Percentiles rank a stretch among this genome's conserved stretches.
phyloP scores from a whole-genome alignment of 192 early-diverging fungal genomes.

The Backusella morwellensis region DNA sequence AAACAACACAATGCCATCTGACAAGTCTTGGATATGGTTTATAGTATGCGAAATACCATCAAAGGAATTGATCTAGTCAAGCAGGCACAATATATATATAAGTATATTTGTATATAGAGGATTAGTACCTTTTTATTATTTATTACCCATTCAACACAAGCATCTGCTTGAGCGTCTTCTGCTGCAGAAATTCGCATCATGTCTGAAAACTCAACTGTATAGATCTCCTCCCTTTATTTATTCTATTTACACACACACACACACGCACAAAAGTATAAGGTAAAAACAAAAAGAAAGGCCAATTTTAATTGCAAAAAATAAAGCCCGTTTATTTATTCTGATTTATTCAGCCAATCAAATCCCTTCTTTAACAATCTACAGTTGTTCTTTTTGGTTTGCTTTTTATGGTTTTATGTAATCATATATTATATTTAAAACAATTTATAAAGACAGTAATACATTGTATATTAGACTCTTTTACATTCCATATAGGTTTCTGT shows the following conservation, averaged over 20 bases:
- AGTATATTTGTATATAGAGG: too few species aligned
- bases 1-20: slow-evolving; percentile 76
- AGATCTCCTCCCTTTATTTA: neutral
- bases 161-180: slow-evolving; percentile 19
- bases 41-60: slow-evolving; percentile 44
- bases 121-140: neutral
- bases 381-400: neutral
- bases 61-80: slow-evolving; percentile 62
- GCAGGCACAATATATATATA: neutral
- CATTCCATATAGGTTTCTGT: slow-evolving; percentile 45
- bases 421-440: neutral
- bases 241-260: neutral
- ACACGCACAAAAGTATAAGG: neutral
- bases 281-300: neutral
- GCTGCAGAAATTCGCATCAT: slow-evolving; percentile 11
- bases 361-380: neutral
- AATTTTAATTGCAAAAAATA: neutral
- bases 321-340: neutral
- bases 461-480: slow-evolving; percentile 25
- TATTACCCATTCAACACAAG: slow-evolving; percentile 37
- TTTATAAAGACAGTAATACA: neutral
- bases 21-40: slow-evolving; percentile 61
- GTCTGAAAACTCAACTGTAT: neutral
- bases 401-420: neutral
- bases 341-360: neutral